A percentile compares a stretch with the other conserved stretches of the same genome.
phyloP scores from a whole-genome alignment of 2,329 filamentous ascomycete genomes.

The Cladophialophora immunda region DNA sequence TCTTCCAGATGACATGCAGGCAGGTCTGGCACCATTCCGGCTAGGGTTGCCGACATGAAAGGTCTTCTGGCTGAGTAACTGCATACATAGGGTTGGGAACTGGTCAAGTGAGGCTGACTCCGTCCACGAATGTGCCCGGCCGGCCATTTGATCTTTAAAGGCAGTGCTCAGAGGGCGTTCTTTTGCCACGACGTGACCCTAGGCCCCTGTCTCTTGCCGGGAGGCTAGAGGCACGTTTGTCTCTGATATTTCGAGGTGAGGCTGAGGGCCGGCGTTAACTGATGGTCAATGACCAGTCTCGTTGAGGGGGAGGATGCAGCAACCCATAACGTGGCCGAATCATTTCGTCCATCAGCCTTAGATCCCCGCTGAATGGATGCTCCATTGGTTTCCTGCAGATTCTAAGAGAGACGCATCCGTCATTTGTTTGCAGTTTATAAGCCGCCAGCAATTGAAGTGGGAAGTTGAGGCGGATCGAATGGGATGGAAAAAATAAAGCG shows the following conservation, averaged over 20 bases:
- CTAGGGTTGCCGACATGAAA: neutral
- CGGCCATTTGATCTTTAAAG: neutral
- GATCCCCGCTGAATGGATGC: neutral
- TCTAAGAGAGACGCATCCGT: neutral
- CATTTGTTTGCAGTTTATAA: neutral
- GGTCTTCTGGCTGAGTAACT: neutral
- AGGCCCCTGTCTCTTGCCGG: neutral
- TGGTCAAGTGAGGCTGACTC: neutral
- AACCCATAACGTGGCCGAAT: neutral
- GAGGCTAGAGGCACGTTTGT: neutral
- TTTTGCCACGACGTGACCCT: neutral
- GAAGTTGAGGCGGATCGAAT: neutral
- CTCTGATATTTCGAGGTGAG: conserved; percentile 1
- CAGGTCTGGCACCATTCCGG: neutral
- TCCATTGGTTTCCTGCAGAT: neutral
- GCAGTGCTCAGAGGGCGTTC: neutral
- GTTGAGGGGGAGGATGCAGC: neutral
- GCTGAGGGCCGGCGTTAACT: neutral
- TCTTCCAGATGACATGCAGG: neutral
- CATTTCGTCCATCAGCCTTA: neutral
- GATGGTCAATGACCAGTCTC: neutral
- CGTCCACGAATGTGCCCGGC: neutral
- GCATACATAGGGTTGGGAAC: neutral
- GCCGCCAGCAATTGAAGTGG: neutral
- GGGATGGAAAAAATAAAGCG: neutral